Evolutionary conservation across 2,329 filamentous ascomycete genomes (phyloP), one percentile per base, ranked within the genome.

Genomic region (Furcasterigmium furcatum): DNA sequence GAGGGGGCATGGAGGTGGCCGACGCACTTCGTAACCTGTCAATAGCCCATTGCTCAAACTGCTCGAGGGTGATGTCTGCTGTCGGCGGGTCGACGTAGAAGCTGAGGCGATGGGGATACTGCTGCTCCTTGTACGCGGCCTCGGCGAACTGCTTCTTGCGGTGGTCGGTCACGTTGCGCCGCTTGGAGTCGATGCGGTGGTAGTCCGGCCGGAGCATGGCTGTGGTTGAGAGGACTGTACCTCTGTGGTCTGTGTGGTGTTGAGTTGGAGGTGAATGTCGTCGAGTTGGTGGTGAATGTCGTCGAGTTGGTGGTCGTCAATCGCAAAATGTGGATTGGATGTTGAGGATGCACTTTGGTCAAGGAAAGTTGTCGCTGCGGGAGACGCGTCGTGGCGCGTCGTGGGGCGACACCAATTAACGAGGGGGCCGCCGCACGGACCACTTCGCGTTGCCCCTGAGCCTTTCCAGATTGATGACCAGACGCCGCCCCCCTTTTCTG

Each of bases 11-110:
- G n/a, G n/a, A n/a, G n/a, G n/a, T n/a, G 29, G 6, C 19, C 2
- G 14, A 44, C 71, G 45, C 72, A 90, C 90, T 80, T 70, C 90
- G 85, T 54, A 99, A 67, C 46, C 94, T 79, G 59, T 95, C 88
- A 59, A 99, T 97, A 10, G 91, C 94, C 94, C 94, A 99, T 78
- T 96, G 91, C 64, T 99, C 94, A 59, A 99, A 99, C 63, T 99
- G 85, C 62, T 99, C 94, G 35, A 99, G 82, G 0, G 90, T 95
- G 56, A 99, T 94, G 61, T 99, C 94, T 40, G 88, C 87, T 0
- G 91, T 96, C 0, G 94, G 94, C 38, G 94, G 88, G 21, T 85
- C 77, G 36, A 82, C 73, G 71, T 99, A 99, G 68, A 96, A 92
- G 73, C 95, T 99, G 59, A 99, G 80, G 46, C 91, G 86, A 65